A percentile compares a stretch with the other conserved stretches of the same genome.
These are phyloP conservation scores for Jamesozyma hellenica DNA, from an alignment of 805 yeast genomes.

Conservation along the genomic window DNA sequence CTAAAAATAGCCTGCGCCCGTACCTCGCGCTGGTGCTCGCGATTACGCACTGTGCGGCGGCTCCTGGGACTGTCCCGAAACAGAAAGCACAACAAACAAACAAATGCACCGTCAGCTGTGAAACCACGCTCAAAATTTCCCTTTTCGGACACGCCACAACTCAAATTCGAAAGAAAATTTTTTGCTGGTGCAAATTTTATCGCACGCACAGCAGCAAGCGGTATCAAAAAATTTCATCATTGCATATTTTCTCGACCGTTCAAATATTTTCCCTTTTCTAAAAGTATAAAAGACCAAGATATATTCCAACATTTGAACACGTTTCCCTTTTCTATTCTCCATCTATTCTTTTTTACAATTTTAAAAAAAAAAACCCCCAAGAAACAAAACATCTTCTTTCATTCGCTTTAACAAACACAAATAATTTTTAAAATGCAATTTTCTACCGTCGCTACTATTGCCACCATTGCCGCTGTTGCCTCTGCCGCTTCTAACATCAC, in stretches of 20 bases:
- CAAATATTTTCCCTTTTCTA: not conserved
- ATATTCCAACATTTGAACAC: not conserved
- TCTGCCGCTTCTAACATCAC: conserved; percentile 13
- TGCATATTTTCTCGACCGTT: not conserved
- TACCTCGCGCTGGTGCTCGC: too few species aligned
- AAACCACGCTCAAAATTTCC: too few species aligned
- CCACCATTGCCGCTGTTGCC: conserved; percentile 27
- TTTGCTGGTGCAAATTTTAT: too few species aligned
- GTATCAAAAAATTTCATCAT: too few species aligned
- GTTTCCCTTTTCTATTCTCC: not conserved
- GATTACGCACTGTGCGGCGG: too few species aligned
- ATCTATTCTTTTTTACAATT: not conserved
- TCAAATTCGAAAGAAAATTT: too few species aligned
- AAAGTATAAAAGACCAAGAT: not conserved
- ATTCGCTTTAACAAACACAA: conserved; percentile 17
- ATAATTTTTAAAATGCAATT: conserved; percentile 28
- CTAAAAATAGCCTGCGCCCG: too few species aligned
- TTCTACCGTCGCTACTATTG: conserved; percentile 31
- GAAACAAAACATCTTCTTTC: conserved; percentile 20
- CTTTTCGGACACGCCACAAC: too few species aligned
- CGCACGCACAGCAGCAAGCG: too few species aligned
- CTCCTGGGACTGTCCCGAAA: too few species aligned
- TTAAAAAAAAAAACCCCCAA: not conserved
- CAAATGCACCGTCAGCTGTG: too few species aligned
- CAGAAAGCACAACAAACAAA: too few species aligned